Evolutionary conservation across 208 protist species (phyloP).

Genomic region (Crithidia brevicula): DNA sequence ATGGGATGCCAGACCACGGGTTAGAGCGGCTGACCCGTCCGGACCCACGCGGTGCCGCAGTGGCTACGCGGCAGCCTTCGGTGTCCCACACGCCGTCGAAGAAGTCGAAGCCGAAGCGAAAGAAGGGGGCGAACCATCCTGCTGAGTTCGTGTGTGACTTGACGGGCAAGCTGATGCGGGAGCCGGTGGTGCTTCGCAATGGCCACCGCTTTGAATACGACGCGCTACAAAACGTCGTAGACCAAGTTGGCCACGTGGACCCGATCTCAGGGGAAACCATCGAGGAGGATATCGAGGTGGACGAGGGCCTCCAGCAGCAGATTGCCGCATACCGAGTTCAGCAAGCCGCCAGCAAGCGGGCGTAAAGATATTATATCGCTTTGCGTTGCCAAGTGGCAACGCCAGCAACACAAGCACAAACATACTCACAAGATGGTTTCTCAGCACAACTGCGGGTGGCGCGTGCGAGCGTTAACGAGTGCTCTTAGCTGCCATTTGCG

Average conservation of each 20-base stretch:
- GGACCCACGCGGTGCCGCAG: conserved; percentile 1
- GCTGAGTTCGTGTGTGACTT: conserved; percentile 77
- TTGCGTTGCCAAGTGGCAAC: too few species aligned
- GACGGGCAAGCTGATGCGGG: conserved; percentile 88
- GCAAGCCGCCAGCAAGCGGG: conserved; percentile 41
- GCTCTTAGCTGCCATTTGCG: too few species aligned
- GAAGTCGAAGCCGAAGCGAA: conserved; percentile 45
- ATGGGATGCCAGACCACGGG: conserved; percentile 24
- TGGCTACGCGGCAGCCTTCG: conserved; percentile 1
- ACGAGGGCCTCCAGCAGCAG: conserved; percentile 79
- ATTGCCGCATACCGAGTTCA: conserved; percentile 80
- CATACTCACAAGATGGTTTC: too few species aligned
- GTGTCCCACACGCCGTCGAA: not conserved
- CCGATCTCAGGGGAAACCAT: conserved; percentile 78
- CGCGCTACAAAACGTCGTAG: conserved; percentile 75
- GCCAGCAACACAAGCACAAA: too few species aligned
- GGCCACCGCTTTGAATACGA: conserved; percentile 86
- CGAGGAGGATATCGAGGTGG: conserved; percentile 64
- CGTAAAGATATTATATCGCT: too few species aligned
- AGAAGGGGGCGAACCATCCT: conserved; percentile 54
- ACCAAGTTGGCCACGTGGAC: conserved; percentile 86
- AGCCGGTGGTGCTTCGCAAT: conserved; percentile 81
- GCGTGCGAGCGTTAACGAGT: too few species aligned
- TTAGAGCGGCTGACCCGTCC: conserved; percentile 19
- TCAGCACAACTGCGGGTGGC: too few species aligned